A percentile compares a stretch with the other conserved stretches of the same genome.
These are phyloP conservation scores for Epichloe amarillans DNA, from an alignment of 2,329 filamentous ascomycete species.

Conservation along the genomic window DNA sequence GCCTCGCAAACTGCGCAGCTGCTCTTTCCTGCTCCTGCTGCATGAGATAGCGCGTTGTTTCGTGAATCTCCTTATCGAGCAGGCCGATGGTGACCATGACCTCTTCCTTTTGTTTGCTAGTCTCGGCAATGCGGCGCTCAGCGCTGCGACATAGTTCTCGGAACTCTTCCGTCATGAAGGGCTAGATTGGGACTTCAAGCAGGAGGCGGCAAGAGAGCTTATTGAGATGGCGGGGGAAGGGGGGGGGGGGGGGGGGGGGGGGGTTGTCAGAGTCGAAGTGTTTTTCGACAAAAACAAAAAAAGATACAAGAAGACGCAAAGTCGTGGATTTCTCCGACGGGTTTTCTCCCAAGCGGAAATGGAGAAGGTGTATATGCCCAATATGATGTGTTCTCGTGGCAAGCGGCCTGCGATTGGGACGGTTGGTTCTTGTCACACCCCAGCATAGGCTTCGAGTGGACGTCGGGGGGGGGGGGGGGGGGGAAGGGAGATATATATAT, in stretches of 20 bases:
- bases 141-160: not conserved
- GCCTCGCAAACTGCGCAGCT: not conserved
- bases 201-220: not conserved
- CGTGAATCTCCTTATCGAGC: conserved; percentile 3
- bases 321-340: not conserved
- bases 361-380: not conserved
- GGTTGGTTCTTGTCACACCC: not conserved
- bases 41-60: conserved; percentile 1
- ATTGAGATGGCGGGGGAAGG: too few species aligned
- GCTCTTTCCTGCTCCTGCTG: conserved; percentile 2
- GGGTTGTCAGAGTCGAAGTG: too few species aligned
- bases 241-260: too few species aligned
- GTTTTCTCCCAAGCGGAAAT: not conserved
- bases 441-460: not conserved
- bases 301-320: not conserved
- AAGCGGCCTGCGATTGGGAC: conserved; percentile 2
- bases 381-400: not conserved
- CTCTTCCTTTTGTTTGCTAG: not conserved
- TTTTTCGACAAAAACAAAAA: not conserved
- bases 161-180: not conserved
- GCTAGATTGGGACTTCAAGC: not conserved
- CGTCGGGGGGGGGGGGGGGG: not conserved
- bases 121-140: not conserved
- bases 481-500: not conserved
- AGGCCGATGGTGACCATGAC: conserved; percentile 1